Evolutionary conservation across 768 basidiomycete species (phyloP), one percentile per base, ranked within the genome.

Genomic region (Serendipita sp.): DNA sequence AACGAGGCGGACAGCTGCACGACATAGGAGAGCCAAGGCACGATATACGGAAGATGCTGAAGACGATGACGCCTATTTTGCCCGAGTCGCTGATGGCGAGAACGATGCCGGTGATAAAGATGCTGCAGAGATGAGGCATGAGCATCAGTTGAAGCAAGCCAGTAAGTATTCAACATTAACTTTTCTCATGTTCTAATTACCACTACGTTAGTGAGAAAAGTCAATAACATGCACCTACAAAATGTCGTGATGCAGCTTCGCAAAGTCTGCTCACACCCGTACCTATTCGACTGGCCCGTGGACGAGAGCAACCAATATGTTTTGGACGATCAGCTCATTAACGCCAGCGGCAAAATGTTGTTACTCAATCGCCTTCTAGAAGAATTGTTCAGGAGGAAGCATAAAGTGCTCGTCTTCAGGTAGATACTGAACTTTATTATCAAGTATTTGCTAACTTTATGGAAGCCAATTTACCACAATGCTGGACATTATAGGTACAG

Each of bases 221-320:
- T 95, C 44, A 93, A 93, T 73, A 93, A 91, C 71, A 87, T 93
- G 88, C 85, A 84, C 62, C 79, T 99, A 15, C 92, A 97, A 72
- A 99, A 98, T 70, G 81, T 84, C 10, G 85, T 97, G 64, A 98
- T 99, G 95, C 95, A 98, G 72, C 79, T 97, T 3, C 88, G 95
- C 63, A 97, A 98, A 79, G 89, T 93, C 1, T 91, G 91, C 76
- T 92, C 88, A 13, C 92, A 97, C 73, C 93, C 94, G 0, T 88
- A 88, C 76, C 74, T 92, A 3, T 94, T 95, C 71, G 85, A 89
- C 67, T 90, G 89, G 87, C 87, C 89, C 0, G 69, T 77, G 48
- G 84, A 91, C 68, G 69, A 75, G 3, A 88, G 86, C 0, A 76
- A 76, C n/a, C 74, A 83, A 45, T 81, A 81, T 0, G 76, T 86